phyloP scores from a whole-genome alignment of 2,329 filamentous ascomycete species.

The Hyphodiscus sp. region DNA sequence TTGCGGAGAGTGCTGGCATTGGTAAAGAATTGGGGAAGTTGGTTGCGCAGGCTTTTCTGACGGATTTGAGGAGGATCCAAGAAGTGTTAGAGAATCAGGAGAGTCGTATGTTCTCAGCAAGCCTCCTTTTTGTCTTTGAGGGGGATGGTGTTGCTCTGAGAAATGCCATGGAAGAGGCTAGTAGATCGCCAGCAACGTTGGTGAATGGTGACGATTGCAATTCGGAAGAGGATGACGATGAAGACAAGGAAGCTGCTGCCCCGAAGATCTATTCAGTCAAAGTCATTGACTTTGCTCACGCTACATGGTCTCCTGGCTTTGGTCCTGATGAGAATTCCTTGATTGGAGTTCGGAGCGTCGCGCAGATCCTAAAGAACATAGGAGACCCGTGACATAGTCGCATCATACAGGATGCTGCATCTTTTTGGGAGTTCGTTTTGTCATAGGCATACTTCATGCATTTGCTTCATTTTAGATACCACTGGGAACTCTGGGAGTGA shows the following conservation, averaged over 20 bases:
- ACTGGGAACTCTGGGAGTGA: conserved; percentile 6
- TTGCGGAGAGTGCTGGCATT: conserved; percentile 51
- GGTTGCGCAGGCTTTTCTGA: conserved; percentile 47
- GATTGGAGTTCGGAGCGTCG: conserved; percentile 64
- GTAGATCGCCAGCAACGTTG: conserved; percentile 24
- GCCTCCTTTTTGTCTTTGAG: conserved; percentile 56
- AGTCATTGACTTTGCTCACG: conserved; percentile 96
- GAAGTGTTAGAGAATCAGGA: conserved; percentile 48
- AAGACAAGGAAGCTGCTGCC: conserved; percentile 46
- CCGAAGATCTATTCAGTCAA: conserved; percentile 74
- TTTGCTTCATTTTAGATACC: conserved; percentile 20
- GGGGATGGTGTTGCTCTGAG: conserved; percentile 51
- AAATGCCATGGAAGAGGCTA: conserved; percentile 30
- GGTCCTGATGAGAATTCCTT: conserved; percentile 84
- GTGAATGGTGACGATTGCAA: conserved; percentile 26
- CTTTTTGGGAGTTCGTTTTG: neutral
- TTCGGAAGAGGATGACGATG: conserved; percentile 40
- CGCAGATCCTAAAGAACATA: conserved; percentile 60
- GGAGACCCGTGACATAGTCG: conserved; percentile 5
- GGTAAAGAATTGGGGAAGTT: conserved; percentile 50
- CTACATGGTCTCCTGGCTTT: conserved; percentile 68
- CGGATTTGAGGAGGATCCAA: conserved; percentile 47
- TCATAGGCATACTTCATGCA: conserved; percentile 8
- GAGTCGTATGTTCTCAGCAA: conserved; percentile 53
- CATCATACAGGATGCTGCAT: conserved; percentile 7